Conservation (phyloP, 75 land plant species). For the Azolla pinnata region DNA sequence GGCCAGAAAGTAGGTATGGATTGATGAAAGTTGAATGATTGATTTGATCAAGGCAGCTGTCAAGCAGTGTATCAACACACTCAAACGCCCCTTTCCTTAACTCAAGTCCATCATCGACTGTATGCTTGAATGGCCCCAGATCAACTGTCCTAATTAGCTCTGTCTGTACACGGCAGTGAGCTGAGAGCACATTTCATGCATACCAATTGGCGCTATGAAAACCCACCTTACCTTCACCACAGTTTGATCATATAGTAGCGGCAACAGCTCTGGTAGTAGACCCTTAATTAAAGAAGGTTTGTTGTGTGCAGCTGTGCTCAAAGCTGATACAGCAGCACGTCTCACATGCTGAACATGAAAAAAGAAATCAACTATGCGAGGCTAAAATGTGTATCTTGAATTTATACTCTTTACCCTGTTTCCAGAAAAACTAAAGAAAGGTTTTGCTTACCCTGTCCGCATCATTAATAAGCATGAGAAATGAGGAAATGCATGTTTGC, state of each 20-base stretch:
- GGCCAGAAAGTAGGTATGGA: conserved; percentile 74
- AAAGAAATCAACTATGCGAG: not conserved
- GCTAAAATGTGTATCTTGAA: not conserved
- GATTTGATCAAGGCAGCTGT: conserved; percentile 90
- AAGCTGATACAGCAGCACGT: conserved; percentile 93
- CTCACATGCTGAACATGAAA: conserved; percentile 70
- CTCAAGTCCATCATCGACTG: conserved; percentile 97
- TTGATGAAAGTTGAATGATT: conserved; percentile 83
- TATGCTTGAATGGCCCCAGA: conserved; percentile 96
- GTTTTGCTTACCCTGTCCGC: conserved; percentile 62
- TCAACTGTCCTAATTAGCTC: conserved; percentile 94
- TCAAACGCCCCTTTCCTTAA: conserved; percentile 95
- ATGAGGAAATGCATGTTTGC: conserved; percentile 79
- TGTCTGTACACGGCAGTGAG: too few species aligned
- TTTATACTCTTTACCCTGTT: too few species aligned
- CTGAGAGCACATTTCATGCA: too few species aligned
- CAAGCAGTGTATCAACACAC: conserved; percentile 93
- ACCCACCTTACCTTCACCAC: conserved; percentile 77
- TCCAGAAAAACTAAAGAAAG: too few species aligned
- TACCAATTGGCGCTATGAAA: too few species aligned
- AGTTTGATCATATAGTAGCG: conserved; percentile 94
- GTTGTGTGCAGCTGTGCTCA: conserved; percentile 97
- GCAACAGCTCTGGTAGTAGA: conserved; percentile 69
- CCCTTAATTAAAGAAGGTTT: conserved; percentile 89
- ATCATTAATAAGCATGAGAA: conserved; percentile 89